A percentile compares a stretch with the other conserved stretches of the same genome.
Conservation (phyloP, 1,284 basidiomycete species). For the Ustilago curta region DNA sequence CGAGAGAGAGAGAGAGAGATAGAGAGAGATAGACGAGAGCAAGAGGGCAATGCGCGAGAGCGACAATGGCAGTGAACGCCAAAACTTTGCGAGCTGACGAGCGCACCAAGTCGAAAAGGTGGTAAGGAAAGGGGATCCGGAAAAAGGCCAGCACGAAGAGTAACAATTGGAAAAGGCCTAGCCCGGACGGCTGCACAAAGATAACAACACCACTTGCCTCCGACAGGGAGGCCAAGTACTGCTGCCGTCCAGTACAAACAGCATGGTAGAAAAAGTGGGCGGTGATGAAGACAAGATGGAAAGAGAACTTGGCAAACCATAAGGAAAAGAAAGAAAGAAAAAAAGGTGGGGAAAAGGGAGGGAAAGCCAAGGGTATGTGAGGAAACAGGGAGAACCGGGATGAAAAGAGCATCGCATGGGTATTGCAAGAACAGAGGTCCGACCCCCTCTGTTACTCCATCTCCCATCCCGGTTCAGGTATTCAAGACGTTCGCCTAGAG, state of each 20-base stretch:
- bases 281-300: constrained; percentile 23
- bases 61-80: constrained; percentile 3
- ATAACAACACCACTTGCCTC: not conserved
- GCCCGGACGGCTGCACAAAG: not conserved
- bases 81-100: not conserved
- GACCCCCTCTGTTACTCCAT: constrained; percentile 59
- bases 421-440: constrained; percentile 59
- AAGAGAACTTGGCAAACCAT: constrained; percentile 20
- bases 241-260: not conserved
- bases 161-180: constrained; percentile 1
- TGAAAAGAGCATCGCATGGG: constrained; percentile 58
- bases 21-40: constrained; percentile 4
- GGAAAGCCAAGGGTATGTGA: constrained; percentile 35
- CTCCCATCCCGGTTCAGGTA: constrained; percentile 55
- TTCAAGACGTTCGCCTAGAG: constrained; percentile 50
- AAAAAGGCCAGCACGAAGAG: constrained; percentile 12
- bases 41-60: constrained; percentile 3
- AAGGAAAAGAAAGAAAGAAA: constrained; percentile 11
- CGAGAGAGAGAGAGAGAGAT: constrained; percentile 16
- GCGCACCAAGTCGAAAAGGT: not conserved
- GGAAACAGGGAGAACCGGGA: constrained; percentile 34
- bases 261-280: constrained; percentile 14
- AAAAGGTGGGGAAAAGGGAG: not conserved
- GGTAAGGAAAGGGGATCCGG: constrained; percentile 5
- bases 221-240: not conserved